Conservation (phyloP, 441 rosid species). For the Syzygium malaccense region DNA sequence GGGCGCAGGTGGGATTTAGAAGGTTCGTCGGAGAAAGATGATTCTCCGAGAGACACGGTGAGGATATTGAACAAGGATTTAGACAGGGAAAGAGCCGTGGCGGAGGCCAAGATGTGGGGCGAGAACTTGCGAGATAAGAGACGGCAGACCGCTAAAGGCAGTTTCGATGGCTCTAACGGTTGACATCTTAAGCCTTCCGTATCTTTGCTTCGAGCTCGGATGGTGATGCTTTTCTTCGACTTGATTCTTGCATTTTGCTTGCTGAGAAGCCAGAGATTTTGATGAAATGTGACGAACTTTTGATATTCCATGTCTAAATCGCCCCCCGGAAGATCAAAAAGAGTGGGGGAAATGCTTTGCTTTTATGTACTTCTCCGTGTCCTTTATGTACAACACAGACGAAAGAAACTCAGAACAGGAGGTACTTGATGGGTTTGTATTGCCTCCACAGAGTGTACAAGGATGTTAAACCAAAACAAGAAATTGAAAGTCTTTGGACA, state of each 20-base stretch:
- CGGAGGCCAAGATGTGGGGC: constrained; percentile 99
- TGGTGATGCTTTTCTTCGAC: background rate
- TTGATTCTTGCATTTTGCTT: background rate
- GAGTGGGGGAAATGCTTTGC: background rate
- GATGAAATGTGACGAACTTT: background rate
- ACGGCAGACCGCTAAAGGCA: constrained; percentile 68
- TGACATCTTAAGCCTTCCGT: background rate
- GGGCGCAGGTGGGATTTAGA: constrained; percentile 70
- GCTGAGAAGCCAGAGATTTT: background rate
- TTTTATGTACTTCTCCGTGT: background rate
- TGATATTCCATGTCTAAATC: background rate
- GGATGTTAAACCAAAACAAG: background rate
- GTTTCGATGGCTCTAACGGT: constrained; percentile 58
- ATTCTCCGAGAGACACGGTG: constrained; percentile 71
- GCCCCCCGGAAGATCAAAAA: background rate
- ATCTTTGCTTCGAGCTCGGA: background rate
- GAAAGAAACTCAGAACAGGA: background rate
- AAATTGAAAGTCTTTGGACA: background rate
- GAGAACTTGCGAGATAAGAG: constrained; percentile 89
- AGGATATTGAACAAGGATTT: constrained; percentile 61
- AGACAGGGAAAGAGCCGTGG: constrained; percentile 88
- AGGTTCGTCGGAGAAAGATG: constrained; percentile 68
- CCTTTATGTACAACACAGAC: background rate
- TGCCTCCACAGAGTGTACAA: background rate
- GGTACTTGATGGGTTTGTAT: background rate